Evolutionary conservation across 805 yeast genomes (phyloP).

Genomic region (Zygotorulaspora danielsina): DNA sequence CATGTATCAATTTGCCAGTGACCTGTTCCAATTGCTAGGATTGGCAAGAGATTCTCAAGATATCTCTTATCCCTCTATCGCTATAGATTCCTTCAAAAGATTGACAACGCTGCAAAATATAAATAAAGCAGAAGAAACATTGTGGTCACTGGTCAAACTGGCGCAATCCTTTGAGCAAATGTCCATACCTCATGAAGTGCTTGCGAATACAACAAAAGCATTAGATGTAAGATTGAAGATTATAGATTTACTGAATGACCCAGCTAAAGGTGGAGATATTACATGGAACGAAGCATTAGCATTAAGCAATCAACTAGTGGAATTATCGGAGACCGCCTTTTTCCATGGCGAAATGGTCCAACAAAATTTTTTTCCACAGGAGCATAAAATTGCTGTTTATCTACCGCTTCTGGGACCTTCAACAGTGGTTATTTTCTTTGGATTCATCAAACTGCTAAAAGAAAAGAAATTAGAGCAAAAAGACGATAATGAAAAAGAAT

Average conservation of each 20-base stretch:
- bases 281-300: conserved; percentile 50
- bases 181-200: conserved; percentile 75
- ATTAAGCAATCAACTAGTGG: conserved; percentile 46
- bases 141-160: conserved; percentile 67
- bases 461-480: conserved; percentile 28
- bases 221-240: conserved; percentile 38
- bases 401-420: conserved; percentile 88
- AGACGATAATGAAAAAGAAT: conserved; percentile 5
- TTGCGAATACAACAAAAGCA: conserved; percentile 51
- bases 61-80: conserved; percentile 47
- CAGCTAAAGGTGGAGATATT: conserved; percentile 28
- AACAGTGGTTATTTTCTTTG: conserved; percentile 55
- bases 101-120: conserved; percentile 55
- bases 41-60: conserved; percentile 51
- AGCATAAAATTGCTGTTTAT: conserved; percentile 91
- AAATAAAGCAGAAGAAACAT: conserved; percentile 58
- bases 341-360: conserved; percentile 94
- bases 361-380: conserved; percentile 91
- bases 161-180: conserved; percentile 68
- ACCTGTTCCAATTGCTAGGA: conserved; percentile 70
- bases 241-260: conserved; percentile 31
- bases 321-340: conserved; percentile 60
- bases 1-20: conserved; percentile 68
- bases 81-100: conserved; percentile 65
- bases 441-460: conserved; percentile 43